Evolutionary conservation across 768 basidiomycete species (phyloP).

Genomic region (Austroboletus festivus): DNA sequence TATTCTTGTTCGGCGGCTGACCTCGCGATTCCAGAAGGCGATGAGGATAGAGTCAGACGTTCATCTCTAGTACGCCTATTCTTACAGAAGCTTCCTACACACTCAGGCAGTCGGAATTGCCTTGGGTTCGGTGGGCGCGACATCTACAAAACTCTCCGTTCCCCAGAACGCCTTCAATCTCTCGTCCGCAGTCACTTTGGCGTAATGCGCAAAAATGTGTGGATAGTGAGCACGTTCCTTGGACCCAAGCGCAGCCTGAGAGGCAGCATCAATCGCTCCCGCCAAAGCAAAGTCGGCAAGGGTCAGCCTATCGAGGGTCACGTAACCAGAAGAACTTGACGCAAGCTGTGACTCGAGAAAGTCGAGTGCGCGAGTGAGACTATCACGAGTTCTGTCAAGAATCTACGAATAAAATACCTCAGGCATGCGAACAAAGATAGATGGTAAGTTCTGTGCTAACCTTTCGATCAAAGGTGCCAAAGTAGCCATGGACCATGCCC

Average conservation of each 20-base stretch:
- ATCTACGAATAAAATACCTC: background rate
- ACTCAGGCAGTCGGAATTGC: background rate
- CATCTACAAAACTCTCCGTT: background rate
- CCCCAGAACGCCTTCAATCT: background rate
- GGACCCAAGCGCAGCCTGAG: background rate
- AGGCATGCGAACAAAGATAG: background rate
- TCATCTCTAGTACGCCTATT: too few relatives aligned
- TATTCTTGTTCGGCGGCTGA: too few relatives aligned
- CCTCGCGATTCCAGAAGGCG: too few relatives aligned
- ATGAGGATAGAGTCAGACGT: too few relatives aligned
- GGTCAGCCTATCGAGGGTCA: background rate
- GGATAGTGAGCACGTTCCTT: background rate
- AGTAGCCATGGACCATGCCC: background rate
- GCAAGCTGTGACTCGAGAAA: background rate
- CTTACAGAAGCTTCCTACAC: background rate
- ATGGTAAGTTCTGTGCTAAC: background rate
- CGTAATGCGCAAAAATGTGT: background rate
- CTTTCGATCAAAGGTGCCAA: background rate
- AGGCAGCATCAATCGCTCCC: background rate
- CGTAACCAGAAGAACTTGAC: background rate
- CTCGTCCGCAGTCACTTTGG: background rate
- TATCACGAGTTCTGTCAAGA: background rate
- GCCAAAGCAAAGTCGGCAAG: background rate
- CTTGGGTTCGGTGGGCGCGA: background rate
- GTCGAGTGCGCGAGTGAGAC: background rate